Conservation (phyloP, 768 basidiomycete species). For the Rhizopogon sp. region DNA sequence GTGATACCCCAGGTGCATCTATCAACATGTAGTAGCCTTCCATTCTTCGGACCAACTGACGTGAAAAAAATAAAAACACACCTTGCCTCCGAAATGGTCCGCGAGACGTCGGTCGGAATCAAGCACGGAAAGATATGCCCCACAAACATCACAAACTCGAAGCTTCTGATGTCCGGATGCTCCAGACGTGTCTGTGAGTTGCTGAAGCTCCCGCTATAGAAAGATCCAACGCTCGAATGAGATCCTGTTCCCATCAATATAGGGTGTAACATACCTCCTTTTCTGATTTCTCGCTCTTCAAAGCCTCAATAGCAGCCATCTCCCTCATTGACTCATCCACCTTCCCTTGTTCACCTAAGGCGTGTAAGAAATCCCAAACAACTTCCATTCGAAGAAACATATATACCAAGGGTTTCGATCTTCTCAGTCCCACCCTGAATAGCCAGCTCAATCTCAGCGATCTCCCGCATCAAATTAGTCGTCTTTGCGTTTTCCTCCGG, state of each 20-base stretch:
- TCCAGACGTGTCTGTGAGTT: conserved; percentile 95
- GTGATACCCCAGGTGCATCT: conserved; percentile 99
- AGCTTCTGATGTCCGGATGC: conserved; percentile 99
- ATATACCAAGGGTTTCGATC: conserved; percentile 85
- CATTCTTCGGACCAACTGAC: conserved; percentile 17
- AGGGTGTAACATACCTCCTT: conserved; percentile 64
- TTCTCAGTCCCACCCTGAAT: conserved; percentile 99
- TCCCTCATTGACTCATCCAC: conserved; percentile 99
- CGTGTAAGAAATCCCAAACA: neutral
- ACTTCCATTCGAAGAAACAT: conserved; percentile 9
- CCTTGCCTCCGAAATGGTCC: conserved; percentile 99
- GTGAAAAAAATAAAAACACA: conserved; percentile 32
- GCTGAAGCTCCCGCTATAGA: conserved; percentile 82
- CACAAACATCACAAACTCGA: conserved; percentile 99
- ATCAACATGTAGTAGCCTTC: conserved; percentile 24
- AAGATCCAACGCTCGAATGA: neutral
- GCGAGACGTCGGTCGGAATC: conserved; percentile 98
- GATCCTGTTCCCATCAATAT: conserved; percentile 8
- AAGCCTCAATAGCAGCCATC: conserved; percentile 93
- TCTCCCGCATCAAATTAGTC: conserved; percentile 98
- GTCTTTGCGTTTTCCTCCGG: conserved; percentile 99
- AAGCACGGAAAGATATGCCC: conserved; percentile 96
- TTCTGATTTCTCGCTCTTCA: conserved; percentile 93
- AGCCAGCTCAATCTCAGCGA: conserved; percentile 97
- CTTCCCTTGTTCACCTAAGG: conserved; percentile 91